Percentiles rank a stretch among this genome's conserved stretches.
Conservation (phyloP, 306 rosid species). For the Medicago truncatula region DNA sequence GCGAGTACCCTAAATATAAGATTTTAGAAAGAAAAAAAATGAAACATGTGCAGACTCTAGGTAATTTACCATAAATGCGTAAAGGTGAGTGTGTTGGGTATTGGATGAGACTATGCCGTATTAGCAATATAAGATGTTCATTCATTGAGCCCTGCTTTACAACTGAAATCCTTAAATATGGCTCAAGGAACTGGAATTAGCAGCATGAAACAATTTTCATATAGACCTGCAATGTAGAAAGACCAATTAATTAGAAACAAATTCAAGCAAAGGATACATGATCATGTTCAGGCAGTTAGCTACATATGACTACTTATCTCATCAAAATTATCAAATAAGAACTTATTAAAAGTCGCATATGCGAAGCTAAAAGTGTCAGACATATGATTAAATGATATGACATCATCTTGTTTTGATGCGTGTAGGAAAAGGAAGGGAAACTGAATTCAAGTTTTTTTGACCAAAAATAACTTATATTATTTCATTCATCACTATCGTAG, state of each 20-base stretch:
- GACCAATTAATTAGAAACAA: conserved; percentile 7
- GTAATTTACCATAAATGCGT: neutral
- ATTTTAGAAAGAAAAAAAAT: too few relatives aligned
- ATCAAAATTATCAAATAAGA: conserved; percentile 4
- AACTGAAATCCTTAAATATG: neutral
- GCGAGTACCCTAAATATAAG: too few relatives aligned
- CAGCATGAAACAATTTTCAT: conserved; percentile 1
- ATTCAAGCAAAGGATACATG: neutral
- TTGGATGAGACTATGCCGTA: neutral
- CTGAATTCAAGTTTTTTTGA: conserved; percentile 3
- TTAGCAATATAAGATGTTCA: neutral
- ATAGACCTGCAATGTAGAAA: neutral
- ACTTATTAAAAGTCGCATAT: neutral
- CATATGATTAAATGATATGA: neutral
- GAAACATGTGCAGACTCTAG: too few relatives aligned
- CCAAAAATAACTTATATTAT: too few relatives aligned
- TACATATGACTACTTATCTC: neutral
- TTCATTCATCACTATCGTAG: too few relatives aligned
- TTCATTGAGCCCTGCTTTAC: neutral
- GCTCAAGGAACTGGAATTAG: conserved; percentile 3
- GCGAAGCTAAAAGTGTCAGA: neutral
- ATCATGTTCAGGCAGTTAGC: conserved; percentile 15
- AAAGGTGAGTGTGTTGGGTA: neutral
- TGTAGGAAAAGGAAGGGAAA: neutral
- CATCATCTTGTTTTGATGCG: neutral